phyloP scores from a whole-genome alignment of 2,329 filamentous ascomycete genomes.

The Phoma sp. region DNA sequence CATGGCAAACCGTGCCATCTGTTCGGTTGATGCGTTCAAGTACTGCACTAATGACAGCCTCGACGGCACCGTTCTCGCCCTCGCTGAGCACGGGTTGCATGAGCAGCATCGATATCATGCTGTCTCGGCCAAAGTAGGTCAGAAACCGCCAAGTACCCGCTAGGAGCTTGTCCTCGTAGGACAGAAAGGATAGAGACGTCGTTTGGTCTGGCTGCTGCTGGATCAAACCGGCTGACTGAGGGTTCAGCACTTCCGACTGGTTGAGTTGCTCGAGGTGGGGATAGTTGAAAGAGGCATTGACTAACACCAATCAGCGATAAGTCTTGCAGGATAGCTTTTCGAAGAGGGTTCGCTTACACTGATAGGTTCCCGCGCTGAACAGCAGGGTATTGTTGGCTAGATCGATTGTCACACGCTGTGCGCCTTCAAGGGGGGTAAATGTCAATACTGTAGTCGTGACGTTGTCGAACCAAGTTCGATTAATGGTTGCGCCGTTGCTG shows the following conservation, averaged over 20 bases:
- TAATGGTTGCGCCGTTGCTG: constrained; percentile 56
- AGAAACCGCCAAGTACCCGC: constrained; percentile 71
- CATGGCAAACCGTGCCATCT: constrained; percentile 68
- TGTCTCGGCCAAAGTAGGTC: constrained; percentile 71
- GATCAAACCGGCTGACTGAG: constrained; percentile 55
- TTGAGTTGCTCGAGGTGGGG: constrained; percentile 65
- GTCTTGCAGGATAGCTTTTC: not conserved
- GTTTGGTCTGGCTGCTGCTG: constrained; percentile 55
- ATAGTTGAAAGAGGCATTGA: constrained; percentile 67
- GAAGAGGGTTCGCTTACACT: constrained; percentile 36
- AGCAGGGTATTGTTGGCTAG: constrained; percentile 33
- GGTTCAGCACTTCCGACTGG: constrained; percentile 58
- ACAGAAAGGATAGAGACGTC: constrained; percentile 66
- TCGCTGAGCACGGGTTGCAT: constrained; percentile 64
- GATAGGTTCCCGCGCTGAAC: constrained; percentile 62
- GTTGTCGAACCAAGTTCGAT: constrained; percentile 67
- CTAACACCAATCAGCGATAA: not conserved
- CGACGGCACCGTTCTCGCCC: constrained; percentile 62
- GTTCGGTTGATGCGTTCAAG: constrained; percentile 66
- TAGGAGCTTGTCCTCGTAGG: constrained; percentile 67
- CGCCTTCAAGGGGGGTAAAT: constrained; percentile 46
- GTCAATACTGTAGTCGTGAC: constrained; percentile 62
- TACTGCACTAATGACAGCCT: constrained; percentile 67
- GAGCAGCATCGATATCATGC: constrained; percentile 66
- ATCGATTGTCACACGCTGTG: constrained; percentile 46